These are phyloP conservation scores for Moringa oleifera DNA, from an alignment of 345 rosid species.

Conservation along the genomic window DNA sequence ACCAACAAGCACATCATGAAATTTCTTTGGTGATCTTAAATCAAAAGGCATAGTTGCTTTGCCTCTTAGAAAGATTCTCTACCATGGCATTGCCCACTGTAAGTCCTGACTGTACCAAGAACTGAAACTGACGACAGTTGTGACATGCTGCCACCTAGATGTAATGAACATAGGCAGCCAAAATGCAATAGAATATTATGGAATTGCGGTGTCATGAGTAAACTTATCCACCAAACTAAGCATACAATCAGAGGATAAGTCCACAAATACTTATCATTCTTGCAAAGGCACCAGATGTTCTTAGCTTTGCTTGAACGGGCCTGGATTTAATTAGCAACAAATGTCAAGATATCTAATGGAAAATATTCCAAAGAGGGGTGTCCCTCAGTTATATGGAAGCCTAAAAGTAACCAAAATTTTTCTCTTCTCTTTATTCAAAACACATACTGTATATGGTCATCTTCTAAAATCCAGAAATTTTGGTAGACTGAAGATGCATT, in stretches of 20 bases:
- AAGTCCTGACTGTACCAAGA: no score
- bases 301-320: not conserved
- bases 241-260: not conserved
- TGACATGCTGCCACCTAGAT: no score
- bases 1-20: conserved; percentile 2
- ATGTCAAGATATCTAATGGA: not conserved
- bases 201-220: no score
- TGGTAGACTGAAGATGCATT: not conserved
- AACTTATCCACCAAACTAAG: not conserved
- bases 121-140: no score
- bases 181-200: no score
- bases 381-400: not conserved
- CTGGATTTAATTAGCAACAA: not conserved
- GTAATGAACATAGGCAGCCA: no score
- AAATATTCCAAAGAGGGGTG: not conserved
- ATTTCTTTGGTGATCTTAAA: not conserved
- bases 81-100: no score
- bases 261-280: not conserved
- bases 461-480: not conserved
- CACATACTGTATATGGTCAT: not conserved
- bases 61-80: not conserved
- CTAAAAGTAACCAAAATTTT: not conserved
- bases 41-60: conserved; percentile 1
- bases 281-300: not conserved
- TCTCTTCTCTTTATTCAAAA: not conserved